Evolutionary conservation across 306 rosid species (phyloP).

Genomic region (Herpetospermum pedunculosum): DNA sequence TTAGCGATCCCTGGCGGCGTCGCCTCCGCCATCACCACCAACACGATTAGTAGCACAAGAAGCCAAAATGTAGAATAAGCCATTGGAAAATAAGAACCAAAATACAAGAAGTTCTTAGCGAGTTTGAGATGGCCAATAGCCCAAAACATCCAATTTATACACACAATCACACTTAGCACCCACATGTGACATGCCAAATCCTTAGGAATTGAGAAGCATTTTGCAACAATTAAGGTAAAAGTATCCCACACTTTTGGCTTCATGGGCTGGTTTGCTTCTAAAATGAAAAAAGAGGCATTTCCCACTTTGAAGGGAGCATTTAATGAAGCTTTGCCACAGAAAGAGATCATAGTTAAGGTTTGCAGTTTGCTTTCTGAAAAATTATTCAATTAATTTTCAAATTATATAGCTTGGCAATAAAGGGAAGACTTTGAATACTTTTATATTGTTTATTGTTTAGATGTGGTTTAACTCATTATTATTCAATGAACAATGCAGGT

Average conservation of each 20-base stretch:
- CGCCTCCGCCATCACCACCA: constrained; percentile 15
- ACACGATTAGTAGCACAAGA: constrained; percentile 7
- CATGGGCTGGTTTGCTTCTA: background rate
- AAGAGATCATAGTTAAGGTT: background rate
- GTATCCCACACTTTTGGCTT: background rate
- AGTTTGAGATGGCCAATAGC: background rate
- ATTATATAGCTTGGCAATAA: background rate
- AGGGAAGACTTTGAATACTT: background rate
- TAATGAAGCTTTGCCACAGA: background rate
- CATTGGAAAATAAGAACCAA: background rate
- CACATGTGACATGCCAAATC: constrained; percentile 3
- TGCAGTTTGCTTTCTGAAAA: background rate
- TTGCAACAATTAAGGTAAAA: background rate
- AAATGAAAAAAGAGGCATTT: background rate
- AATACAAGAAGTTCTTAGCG: background rate
- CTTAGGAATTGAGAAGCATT: background rate
- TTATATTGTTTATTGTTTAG: background rate
- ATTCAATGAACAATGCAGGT: background rate
- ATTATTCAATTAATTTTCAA: background rate
- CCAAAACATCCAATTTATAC: background rate
- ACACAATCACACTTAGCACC: background rate
- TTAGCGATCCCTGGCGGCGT: constrained; percentile 43
- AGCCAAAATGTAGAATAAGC: background rate
- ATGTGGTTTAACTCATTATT: background rate
- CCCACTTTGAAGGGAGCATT: background rate